These are phyloP conservation scores for Populus simonii DNA, from an alignment of 345 rosid genomes.

Conservation along the genomic window DNA sequence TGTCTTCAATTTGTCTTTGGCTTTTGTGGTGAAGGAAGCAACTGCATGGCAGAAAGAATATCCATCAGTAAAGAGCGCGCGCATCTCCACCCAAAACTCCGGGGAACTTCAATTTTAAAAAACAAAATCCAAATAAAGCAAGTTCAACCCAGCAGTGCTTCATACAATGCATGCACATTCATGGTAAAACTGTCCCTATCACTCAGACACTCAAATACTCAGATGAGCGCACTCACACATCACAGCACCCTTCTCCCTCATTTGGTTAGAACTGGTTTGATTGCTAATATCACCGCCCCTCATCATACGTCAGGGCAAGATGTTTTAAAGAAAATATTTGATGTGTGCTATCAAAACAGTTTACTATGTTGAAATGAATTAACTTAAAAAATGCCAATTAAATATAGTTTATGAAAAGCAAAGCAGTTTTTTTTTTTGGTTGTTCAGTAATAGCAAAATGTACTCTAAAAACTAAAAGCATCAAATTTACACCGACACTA, in stretches of 20 bases:
- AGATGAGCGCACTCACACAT: neutral
- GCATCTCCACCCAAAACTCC: neutral
- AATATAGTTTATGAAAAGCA: neutral
- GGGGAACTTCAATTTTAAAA: neutral
- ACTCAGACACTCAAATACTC: neutral
- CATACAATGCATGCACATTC: neutral
- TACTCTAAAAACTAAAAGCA: no score
- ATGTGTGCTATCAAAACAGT: neutral
- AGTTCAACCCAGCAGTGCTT: neutral
- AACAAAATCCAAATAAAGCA: neutral
- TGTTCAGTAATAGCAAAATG: no score
- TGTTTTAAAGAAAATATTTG: neutral
- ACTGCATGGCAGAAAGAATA: slow-evolving; percentile 37
- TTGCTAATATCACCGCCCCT: neutral
- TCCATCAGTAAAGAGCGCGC: neutral
- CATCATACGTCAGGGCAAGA: neutral
- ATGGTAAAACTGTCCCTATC: neutral
- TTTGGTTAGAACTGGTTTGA: neutral
- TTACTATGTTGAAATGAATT: neutral
- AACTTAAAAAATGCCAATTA: neutral
- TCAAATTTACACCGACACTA: no score
- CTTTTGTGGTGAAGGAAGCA: slow-evolving; percentile 65
- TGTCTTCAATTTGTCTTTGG: slow-evolving; percentile 46
- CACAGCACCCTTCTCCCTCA: neutral
- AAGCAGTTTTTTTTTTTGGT: neutral